Evolutionary conservation across 164 flowering plant species (phyloP).

Genomic region (Nymphaea colorata): DNA sequence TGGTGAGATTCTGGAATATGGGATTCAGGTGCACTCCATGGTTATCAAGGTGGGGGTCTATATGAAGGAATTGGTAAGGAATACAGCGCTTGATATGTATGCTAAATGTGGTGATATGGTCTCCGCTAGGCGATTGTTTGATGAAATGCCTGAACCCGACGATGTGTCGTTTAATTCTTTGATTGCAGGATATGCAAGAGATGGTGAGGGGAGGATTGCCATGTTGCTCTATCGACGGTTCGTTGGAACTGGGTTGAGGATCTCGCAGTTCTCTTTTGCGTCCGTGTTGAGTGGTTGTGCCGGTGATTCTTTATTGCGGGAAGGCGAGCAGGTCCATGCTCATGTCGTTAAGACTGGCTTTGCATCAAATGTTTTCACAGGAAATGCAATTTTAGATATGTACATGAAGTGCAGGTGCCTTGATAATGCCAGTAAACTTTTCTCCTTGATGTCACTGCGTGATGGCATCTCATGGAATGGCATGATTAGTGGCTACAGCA

Average conservation of each 20-base stretch:
- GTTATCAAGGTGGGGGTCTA: slow-evolving; percentile 39
- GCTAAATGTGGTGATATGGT: neutral
- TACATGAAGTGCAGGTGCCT: neutral
- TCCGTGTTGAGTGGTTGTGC: slow-evolving; percentile 60
- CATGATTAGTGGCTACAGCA: slow-evolving; percentile 1
- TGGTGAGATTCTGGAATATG: slow-evolving; percentile 13
- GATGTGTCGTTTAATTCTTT: slow-evolving; percentile 74
- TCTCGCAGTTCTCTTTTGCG: slow-evolving; percentile 62
- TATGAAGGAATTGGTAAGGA: slow-evolving; percentile 44
- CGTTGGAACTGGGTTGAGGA: slow-evolving; percentile 22
- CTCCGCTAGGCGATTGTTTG: neutral
- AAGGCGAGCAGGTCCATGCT: slow-evolving; percentile 74
- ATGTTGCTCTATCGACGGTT: slow-evolving; percentile 45
- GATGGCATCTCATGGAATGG: neutral
- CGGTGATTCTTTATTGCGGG: slow-evolving; percentile 30
- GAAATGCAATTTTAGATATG: neutral
- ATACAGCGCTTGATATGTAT: slow-evolving; percentile 35
- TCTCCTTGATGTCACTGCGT: neutral
- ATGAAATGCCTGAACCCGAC: slow-evolving; percentile 39
- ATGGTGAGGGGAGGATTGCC: slow-evolving; percentile 75
- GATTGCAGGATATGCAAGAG: slow-evolving; percentile 74
- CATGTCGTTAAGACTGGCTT: slow-evolving; percentile 50
- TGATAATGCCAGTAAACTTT: neutral
- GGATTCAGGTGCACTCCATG: slow-evolving; percentile 47
- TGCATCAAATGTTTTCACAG: neutral